Percentiles rank a stretch among this genome's conserved stretches.
These are phyloP conservation scores for Ophiocytium majus DNA, from an alignment of 352 stramenopile genomes.

Conservation along the genomic window DNA sequence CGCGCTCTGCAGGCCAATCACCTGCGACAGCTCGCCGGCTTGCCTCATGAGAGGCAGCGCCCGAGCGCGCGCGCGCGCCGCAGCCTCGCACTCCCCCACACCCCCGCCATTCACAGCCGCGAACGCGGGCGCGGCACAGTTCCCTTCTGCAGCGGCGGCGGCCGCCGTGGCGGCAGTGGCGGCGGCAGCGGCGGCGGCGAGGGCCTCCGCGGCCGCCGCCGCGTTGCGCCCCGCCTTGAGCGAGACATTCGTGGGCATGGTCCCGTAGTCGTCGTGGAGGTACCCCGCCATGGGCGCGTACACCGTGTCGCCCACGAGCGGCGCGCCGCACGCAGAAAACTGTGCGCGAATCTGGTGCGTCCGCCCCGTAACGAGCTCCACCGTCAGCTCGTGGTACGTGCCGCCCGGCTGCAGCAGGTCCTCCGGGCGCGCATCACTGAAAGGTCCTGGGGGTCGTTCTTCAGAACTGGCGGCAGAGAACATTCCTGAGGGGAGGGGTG, in stretches of 20 bases:
- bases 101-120: too few species aligned
- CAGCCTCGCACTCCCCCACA: background rate
- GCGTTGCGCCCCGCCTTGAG: too few species aligned
- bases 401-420: background rate
- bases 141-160: too few species aligned
- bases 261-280: slow-evolving; percentile 2
- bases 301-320: slow-evolving; percentile 45
- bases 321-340: slow-evolving; percentile 44
- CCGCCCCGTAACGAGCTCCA: slow-evolving; percentile 52
- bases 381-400: background rate
- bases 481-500: too few species aligned
- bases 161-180: too few species aligned
- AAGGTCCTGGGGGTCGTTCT: background rate
- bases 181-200: too few species aligned
- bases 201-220: background rate
- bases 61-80: too few species aligned
- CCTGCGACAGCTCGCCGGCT: background rate
- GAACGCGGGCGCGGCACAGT: too few species aligned
- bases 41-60: background rate
- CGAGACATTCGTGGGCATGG: too few species aligned
- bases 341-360: slow-evolving; percentile 55
- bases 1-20: slow-evolving; percentile 6
- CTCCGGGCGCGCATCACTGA: background rate
- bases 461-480: background rate
- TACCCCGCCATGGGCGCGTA: slow-evolving; percentile 32